Evolutionary conservation across 2,329 filamentous ascomycete genomes (phyloP), one percentile per base, ranked within the genome.

Genomic region (Xylariaceae sp.): DNA sequence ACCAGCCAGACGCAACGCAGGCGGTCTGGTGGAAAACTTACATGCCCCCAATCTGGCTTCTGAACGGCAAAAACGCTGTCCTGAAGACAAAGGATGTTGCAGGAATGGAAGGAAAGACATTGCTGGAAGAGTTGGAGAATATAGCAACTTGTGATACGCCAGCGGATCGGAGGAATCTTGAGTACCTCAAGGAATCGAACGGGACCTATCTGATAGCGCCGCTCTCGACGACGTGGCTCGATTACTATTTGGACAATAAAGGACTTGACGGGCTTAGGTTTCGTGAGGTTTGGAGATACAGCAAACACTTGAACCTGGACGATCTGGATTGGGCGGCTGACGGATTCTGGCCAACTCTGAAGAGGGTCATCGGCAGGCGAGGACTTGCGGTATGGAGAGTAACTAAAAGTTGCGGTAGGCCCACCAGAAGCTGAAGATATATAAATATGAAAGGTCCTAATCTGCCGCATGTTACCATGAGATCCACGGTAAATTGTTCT

Each of bases 1-100:
- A 83, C 52, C 86, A 89, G 62, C 80, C 84, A 3, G 87, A 89
- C 60, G 85, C 89, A 7, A 86, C 85, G 1, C 81, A 88, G 32
- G 88, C 87, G 2, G 79, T 90, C 48, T 93, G 90, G 90, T 93
- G 90, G 90, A 93, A 92, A 71, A 93, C 90, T 1, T 93, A 93
- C 70, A 89, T 87, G 70, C 90, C 90, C 18, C 90, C 90, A 0
- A 87, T 89, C 37, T 93, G 90, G 89, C 80, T 93, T 19, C 77
- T 93, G 6, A 88, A 91, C 62, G 87, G 88, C 51, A 89, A 89
- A 72, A 91, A 89, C 62, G 82, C 87, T 63, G 80, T 89, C 9
- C 74, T 92, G n/a, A 79, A 76, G 26, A 93, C 89, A 1, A 79
- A 80, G 56, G 90, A 93, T 67, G 77, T 92, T 19, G 92, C 91